phyloP scores from a whole-genome alignment of 2,329 filamentous ascomycete species.

The Fusarium incarnatum region DNA sequence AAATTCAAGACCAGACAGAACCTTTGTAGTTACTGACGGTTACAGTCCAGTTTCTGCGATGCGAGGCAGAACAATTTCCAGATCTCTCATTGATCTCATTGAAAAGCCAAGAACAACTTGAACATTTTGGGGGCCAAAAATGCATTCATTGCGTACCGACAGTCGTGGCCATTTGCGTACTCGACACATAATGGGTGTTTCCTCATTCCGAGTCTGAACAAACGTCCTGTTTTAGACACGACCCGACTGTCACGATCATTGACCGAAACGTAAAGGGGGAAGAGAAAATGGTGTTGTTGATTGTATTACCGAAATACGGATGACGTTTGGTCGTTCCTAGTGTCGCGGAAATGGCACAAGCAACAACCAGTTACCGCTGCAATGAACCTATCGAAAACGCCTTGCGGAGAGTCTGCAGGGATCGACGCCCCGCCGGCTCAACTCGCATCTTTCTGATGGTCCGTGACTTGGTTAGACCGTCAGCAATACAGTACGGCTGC shows the following conservation, averaged over 20 bases:
- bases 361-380: conserved; percentile 33
- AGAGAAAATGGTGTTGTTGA: conserved; percentile 29
- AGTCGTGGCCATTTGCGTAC: conserved; percentile 39
- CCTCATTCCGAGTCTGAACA: conserved; percentile 12
- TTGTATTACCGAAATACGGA: conserved; percentile 8
- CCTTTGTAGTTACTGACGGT: conserved; percentile 28
- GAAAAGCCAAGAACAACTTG: conserved; percentile 14
- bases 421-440: conserved; percentile 31
- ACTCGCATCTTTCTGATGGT: conserved; percentile 22
- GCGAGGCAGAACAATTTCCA: conserved; percentile 37
- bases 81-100: conserved; percentile 30
- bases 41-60: conserved; percentile 22
- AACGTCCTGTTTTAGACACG: conserved; percentile 8
- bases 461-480: conserved; percentile 31
- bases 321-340: conserved; percentile 36
- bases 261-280: conserved; percentile 23
- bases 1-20: conserved; percentile 15
- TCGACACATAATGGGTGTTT: conserved; percentile 13
- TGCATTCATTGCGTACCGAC: conserved; percentile 35
- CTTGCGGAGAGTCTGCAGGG: conserved; percentile 45
- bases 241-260: conserved; percentile 15
- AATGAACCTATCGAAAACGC: conserved; percentile 51
- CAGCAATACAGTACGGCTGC: conserved; percentile 19
- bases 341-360: conserved; percentile 34
- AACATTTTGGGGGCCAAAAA: conserved; percentile 22